Percentiles rank a stretch among this genome's conserved stretches.
These are phyloP conservation scores for Antrodiella citrinella DNA, from an alignment of 768 basidiomycete species.

Conservation along the genomic window DNA sequence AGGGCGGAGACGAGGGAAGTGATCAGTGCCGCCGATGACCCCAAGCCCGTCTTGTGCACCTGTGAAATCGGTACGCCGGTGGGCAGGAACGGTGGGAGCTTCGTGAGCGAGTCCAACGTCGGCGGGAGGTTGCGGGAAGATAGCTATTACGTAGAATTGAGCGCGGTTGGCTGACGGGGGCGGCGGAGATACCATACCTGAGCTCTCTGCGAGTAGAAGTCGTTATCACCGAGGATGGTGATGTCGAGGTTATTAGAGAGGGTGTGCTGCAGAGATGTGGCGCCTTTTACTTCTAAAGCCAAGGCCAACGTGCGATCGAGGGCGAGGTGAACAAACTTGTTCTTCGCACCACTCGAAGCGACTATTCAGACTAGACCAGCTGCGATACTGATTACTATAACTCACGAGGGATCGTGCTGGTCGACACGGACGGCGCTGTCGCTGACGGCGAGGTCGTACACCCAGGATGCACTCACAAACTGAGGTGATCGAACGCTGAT, in stretches of 20 bases:
- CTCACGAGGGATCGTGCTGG: conserved; percentile 20
- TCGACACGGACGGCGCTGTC: conserved; percentile 20
- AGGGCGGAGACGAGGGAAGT: conserved; percentile 88
- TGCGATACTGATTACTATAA: too few relatives aligned
- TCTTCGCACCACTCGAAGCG: too few relatives aligned
- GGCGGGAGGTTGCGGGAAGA: conserved; percentile 51
- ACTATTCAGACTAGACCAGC: too few relatives aligned
- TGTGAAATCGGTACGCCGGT: conserved; percentile 61
- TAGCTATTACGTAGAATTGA: conserved; percentile 38
- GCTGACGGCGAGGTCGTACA: conserved; percentile 46
- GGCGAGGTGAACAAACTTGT: conserved; percentile 91
- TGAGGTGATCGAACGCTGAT: conserved; percentile 86
- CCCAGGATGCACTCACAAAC: conserved; percentile 77
- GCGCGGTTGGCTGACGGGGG: neutral
- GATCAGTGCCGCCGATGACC: conserved; percentile 94
- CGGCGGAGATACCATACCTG: conserved; percentile 42
- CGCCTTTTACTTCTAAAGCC: conserved; percentile 49
- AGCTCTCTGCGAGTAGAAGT: conserved; percentile 92
- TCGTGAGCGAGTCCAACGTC: conserved; percentile 52
- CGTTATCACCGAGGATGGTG: conserved; percentile 86
- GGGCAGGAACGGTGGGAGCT: conserved; percentile 69
- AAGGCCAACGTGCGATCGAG: conserved; percentile 71
- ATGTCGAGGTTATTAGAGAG: conserved; percentile 61
- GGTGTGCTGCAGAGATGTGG: conserved; percentile 29
- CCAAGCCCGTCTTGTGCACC: conserved; percentile 98